Conservation (phyloP, 208 protist species). For the Trypanosoma cruzi region DNA sequence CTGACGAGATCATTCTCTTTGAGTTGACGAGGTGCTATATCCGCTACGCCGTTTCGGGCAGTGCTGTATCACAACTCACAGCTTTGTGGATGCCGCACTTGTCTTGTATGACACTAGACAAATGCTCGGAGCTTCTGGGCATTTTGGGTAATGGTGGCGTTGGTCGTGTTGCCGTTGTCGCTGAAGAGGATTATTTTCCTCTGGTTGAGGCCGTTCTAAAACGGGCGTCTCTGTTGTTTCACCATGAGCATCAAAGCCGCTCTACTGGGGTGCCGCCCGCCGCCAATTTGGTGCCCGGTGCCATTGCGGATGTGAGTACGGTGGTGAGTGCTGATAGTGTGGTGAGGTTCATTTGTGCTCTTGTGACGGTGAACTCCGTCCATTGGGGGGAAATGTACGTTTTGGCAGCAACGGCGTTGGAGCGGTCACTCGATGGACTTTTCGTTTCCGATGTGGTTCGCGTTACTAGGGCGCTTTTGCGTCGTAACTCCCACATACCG, state of each 20-base stretch:
- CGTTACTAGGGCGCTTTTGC: slow-evolving; percentile 42
- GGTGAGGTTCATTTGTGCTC: slow-evolving; percentile 23
- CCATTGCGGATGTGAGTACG: slow-evolving; percentile 20
- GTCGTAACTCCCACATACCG: slow-evolving; percentile 57
- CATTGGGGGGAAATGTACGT: slow-evolving; percentile 63
- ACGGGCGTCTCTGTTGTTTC: slow-evolving; percentile 22
- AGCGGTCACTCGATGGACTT: slow-evolving; percentile 20
- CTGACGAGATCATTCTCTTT: slow-evolving; percentile 9
- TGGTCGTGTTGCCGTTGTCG: slow-evolving; percentile 23
- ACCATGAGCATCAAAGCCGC: background rate
- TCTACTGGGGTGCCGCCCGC: background rate
- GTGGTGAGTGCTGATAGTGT: slow-evolving; percentile 3
- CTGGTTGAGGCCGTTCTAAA: slow-evolving; percentile 41
- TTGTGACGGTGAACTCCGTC: slow-evolving; percentile 39
- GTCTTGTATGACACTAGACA: slow-evolving; percentile 19
- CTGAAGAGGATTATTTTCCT: slow-evolving; percentile 53
- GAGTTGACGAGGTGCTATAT: slow-evolving; percentile 33
- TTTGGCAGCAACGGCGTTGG: slow-evolving; percentile 33
- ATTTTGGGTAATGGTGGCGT: slow-evolving; percentile 5
- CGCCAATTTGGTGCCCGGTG: slow-evolving; percentile 6
- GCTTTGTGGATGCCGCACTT: slow-evolving; percentile 51
- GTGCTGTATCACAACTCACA: slow-evolving; percentile 51
- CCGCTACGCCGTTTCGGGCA: slow-evolving; percentile 68
- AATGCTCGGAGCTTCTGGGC: slow-evolving; percentile 36
- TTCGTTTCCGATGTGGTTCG: slow-evolving; percentile 14